Conservation (phyloP, 768 basidiomycete species). For the Macrolepiota fuliginosa region DNA sequence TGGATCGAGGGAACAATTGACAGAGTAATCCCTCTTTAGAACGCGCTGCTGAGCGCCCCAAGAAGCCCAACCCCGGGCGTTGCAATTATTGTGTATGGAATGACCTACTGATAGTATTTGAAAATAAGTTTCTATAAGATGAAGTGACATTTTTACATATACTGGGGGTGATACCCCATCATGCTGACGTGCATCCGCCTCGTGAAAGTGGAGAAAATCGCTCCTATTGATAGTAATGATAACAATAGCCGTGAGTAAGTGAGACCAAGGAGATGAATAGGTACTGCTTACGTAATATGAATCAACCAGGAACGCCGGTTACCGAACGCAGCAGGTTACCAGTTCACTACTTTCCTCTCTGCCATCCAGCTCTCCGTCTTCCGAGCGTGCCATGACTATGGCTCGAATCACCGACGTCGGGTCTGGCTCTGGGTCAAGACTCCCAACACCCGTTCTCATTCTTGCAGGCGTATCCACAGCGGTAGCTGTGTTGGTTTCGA, state of each 20-base stretch:
- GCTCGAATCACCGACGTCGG: background rate
- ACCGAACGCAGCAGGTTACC: background rate
- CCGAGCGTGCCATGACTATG: slow-evolving; percentile 6
- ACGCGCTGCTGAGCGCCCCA: too few species aligned
- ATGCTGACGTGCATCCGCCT: background rate
- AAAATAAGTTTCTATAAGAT: too few species aligned
- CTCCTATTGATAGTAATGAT: background rate
- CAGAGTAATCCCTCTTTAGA: too few species aligned
- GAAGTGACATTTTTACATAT: too few species aligned
- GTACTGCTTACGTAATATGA: background rate
- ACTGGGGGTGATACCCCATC: too few species aligned
- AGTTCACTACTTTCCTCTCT: background rate
- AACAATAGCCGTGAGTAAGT: background rate
- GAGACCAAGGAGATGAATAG: background rate
- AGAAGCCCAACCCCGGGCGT: too few species aligned
- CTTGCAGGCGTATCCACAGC: slow-evolving; percentile 62
- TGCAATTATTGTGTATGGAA: too few species aligned
- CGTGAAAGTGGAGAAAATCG: background rate
- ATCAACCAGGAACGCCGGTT: background rate
- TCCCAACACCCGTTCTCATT: slow-evolving; percentile 54
- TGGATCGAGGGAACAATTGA: too few species aligned
- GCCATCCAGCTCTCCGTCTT: background rate
- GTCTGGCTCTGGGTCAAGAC: slow-evolving; percentile 57
- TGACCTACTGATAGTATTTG: too few species aligned
- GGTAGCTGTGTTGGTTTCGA: slow-evolving; percentile 70